Conservation (phyloP, 2,329 filamentous ascomycete species). For the Plenodomus biglobosus region DNA sequence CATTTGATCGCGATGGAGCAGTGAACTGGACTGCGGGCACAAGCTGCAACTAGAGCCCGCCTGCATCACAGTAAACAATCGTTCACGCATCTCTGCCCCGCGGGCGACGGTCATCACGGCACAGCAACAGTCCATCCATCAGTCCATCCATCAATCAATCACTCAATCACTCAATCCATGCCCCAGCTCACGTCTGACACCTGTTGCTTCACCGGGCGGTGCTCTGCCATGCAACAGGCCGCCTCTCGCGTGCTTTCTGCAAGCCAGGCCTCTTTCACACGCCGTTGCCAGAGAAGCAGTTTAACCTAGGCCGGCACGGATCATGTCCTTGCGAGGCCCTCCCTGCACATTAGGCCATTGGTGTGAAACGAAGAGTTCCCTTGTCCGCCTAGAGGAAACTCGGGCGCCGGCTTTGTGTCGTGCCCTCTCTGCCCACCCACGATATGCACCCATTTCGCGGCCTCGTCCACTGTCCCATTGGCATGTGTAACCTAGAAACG, state of each 20-base stretch:
- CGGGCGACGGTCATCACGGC: too few species aligned
- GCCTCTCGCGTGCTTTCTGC: constrained; percentile 8
- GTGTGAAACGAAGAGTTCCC: constrained; percentile 30
- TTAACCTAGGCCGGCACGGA: constrained; percentile 18
- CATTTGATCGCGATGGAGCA: constrained; percentile 12
- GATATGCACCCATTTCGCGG: not conserved
- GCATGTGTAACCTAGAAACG: constrained; percentile 24
- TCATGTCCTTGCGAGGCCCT: constrained; percentile 25
- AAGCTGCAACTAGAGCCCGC: constrained; percentile 14
- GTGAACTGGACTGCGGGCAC: constrained; percentile 1
- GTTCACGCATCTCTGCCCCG: constrained; percentile 1
- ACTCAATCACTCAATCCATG: too few species aligned
- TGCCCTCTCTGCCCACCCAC: constrained; percentile 12
- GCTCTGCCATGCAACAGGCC: constrained; percentile 17
- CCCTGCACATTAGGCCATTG: constrained; percentile 21
- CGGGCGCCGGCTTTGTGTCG: constrained; percentile 15
- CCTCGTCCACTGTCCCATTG: constrained; percentile 5
- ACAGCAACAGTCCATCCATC: too few species aligned
- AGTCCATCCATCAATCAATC: too few species aligned
- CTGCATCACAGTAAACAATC: constrained; percentile 16
- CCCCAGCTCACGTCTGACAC: constrained; percentile 12
- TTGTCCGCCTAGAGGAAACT: constrained; percentile 28
- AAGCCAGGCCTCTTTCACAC: constrained; percentile 15
- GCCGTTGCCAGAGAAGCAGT: constrained; percentile 27
- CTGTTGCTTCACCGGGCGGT: constrained; percentile 16